A percentile compares a stretch with the other conserved stretches of the same genome.
phyloP scores from a whole-genome alignment of 1,284 basidiomycete species.

The Agroathelia rolfsii region DNA sequence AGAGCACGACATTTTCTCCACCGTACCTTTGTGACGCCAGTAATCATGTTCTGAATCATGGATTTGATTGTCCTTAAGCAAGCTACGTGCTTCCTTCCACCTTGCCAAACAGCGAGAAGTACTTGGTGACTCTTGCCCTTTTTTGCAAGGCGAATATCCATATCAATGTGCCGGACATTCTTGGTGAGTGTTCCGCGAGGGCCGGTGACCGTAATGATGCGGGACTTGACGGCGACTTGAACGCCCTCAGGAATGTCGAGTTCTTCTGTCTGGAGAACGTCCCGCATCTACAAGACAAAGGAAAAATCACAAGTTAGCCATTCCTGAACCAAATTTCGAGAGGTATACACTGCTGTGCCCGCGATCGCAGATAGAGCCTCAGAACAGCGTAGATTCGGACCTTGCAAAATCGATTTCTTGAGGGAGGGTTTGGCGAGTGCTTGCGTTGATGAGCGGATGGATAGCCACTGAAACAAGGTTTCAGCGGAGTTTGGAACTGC shows the following conservation, averaged over 20 bases:
- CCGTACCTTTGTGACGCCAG: conserved; percentile 84
- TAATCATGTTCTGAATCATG: conserved; percentile 96
- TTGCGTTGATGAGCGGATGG: conserved; percentile 4
- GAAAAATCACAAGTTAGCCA: too few relatives aligned
- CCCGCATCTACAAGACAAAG: conserved; percentile 59
- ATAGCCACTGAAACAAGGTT: conserved; percentile 13
- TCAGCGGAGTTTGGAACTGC: conserved; percentile 19
- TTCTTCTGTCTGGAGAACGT: conserved; percentile 91
- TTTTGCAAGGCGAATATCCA: conserved; percentile 87
- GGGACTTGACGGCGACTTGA: conserved; percentile 78
- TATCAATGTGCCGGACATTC: conserved; percentile 90
- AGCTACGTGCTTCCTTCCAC: conserved; percentile 95
- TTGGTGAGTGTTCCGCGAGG: conserved; percentile 86
- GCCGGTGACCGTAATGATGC: conserved; percentile 82
- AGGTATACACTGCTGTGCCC: too few relatives aligned
- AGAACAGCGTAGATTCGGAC: conserved; percentile 15
- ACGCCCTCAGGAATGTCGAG: conserved; percentile 84
- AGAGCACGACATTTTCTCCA: conserved; percentile 1
- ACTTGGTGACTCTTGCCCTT: conserved; percentile 67
- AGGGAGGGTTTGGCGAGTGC: conserved; percentile 13
- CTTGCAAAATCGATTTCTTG: conserved; percentile 18
- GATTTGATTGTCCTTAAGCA: conserved; percentile 95
- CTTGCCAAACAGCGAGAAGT: conserved; percentile 95
- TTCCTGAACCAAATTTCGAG: too few relatives aligned
- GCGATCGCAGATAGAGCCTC: too few relatives aligned